These are phyloP conservation scores for Monosporascus sp. DNA, from an alignment of 2,329 filamentous ascomycete species.

Conservation along the genomic window DNA sequence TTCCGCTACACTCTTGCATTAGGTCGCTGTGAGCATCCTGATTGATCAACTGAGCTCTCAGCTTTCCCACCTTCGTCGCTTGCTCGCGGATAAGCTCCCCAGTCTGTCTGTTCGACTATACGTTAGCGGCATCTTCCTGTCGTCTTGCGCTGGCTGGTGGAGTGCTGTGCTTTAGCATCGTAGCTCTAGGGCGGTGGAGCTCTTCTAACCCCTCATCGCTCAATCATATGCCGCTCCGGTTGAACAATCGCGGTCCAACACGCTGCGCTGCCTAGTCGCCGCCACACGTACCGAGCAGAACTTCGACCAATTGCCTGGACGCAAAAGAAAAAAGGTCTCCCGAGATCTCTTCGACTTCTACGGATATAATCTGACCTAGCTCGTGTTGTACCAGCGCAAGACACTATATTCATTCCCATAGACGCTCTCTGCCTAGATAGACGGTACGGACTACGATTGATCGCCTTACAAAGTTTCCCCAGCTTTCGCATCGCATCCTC, in stretches of 20 bases:
- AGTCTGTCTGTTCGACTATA: background rate
- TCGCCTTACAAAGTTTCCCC: background rate
- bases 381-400: background rate
- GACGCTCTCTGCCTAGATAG: background rate
- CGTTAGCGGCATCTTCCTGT: background rate
- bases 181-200: background rate
- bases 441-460: background rate
- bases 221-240: background rate
- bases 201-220: conserved; percentile 1
- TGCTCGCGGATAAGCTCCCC: background rate
- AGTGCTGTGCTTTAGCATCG: background rate
- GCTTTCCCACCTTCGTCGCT: background rate
- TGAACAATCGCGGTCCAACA: background rate
- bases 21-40: background rate
- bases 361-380: no score
- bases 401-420: background rate
- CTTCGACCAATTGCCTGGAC: conserved; percentile 1
- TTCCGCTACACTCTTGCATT: background rate
- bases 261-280: background rate
- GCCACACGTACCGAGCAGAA: background rate
- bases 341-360: no score
- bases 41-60: background rate
- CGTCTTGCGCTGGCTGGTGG: background rate
- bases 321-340: background rate
- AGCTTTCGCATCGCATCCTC: background rate